phyloP scores from a whole-genome alignment of 73 alveolate genomes.

The Diophrys appendiculata region DNA sequence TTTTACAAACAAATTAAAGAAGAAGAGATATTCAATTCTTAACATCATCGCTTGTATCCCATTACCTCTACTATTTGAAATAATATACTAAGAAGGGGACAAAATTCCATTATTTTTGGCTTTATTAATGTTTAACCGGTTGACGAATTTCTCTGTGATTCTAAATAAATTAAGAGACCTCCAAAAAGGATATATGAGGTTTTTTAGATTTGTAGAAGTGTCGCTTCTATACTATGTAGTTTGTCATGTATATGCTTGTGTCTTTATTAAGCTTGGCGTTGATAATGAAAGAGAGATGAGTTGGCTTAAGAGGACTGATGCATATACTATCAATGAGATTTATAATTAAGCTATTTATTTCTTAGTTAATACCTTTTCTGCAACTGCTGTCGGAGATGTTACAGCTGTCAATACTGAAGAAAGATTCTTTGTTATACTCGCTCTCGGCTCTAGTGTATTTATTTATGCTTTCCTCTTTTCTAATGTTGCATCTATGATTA shows the following conservation, averaged over 20 bases:
- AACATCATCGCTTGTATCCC: too few species aligned
- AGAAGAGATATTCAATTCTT: too few species aligned
- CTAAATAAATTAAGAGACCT: too few species aligned
- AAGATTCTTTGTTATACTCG: slow-evolving; percentile 30
- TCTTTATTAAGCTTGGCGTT: neutral
- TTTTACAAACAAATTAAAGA: too few species aligned
- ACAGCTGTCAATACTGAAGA: slow-evolving; percentile 42
- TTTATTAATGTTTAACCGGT: too few species aligned
- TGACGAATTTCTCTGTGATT: too few species aligned
- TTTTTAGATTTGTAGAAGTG: slow-evolving; percentile 38
- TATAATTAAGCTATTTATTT: slow-evolving; percentile 50
- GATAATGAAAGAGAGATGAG: slow-evolving; percentile 4
- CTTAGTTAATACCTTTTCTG: slow-evolving; percentile 39
- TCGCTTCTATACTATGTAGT: slow-evolving; percentile 31
- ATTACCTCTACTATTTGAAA: too few species aligned
- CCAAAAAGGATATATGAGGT: slow-evolving; percentile 1
- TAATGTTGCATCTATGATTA: slow-evolving; percentile 39
- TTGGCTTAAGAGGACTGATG: too few species aligned
- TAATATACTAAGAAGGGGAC: too few species aligned
- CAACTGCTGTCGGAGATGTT: slow-evolving; percentile 56
- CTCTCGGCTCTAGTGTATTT: slow-evolving; percentile 12
- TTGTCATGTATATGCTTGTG: slow-evolving; percentile 36
- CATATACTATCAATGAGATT: too few species aligned
- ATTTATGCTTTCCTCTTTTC: slow-evolving; percentile 49
- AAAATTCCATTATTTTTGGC: too few species aligned